These are phyloP conservation scores for Cystobasidium slooffiae DNA, from an alignment of 1,284 basidiomycete species.

Conservation along the genomic window DNA sequence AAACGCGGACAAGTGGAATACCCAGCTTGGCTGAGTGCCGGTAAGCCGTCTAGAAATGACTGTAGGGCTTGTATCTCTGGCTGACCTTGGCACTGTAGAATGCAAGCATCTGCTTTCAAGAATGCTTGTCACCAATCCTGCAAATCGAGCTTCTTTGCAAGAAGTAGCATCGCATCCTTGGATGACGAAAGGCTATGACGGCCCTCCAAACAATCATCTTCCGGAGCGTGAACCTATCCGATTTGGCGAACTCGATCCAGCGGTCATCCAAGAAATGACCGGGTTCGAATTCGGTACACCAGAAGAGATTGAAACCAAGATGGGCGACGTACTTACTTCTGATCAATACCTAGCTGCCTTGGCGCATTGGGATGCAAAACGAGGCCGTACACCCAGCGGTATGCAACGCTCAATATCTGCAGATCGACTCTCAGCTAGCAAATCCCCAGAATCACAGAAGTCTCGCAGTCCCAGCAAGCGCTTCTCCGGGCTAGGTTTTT, in stretches of 20 bases:
- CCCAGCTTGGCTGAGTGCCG: constrained; percentile 91
- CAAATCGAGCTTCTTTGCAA: constrained; percentile 74
- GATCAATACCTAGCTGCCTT: constrained; percentile 78
- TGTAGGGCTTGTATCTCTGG: neutral
- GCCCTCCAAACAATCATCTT: constrained; percentile 80
- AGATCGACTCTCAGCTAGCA: constrained; percentile 19
- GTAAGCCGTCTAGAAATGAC: constrained; percentile 62
- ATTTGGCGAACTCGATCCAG: constrained; percentile 79
- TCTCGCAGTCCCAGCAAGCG: constrained; percentile 57
- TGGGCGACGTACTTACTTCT: constrained; percentile 74
- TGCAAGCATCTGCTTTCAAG: constrained; percentile 91
- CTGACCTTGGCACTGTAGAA: constrained; percentile 65
- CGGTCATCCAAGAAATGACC: constrained; percentile 87
- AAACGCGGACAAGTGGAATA: constrained; percentile 97
- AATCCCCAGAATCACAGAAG: constrained; percentile 43
- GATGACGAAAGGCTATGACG: constrained; percentile 88
- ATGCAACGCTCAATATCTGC: constrained; percentile 31
- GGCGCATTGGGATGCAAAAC: constrained; percentile 68
- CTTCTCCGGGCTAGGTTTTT: constrained; percentile 95
- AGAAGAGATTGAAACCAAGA: constrained; percentile 77
- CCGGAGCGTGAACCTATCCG: constrained; percentile 86
- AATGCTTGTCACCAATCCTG: constrained; percentile 96
- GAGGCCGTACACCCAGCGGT: constrained; percentile 8
- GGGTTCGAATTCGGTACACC: constrained; percentile 95
- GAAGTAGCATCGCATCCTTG: constrained; percentile 93